Conservation (phyloP, 768 basidiomycete genomes). For the Neoboletus brunneissimus region DNA sequence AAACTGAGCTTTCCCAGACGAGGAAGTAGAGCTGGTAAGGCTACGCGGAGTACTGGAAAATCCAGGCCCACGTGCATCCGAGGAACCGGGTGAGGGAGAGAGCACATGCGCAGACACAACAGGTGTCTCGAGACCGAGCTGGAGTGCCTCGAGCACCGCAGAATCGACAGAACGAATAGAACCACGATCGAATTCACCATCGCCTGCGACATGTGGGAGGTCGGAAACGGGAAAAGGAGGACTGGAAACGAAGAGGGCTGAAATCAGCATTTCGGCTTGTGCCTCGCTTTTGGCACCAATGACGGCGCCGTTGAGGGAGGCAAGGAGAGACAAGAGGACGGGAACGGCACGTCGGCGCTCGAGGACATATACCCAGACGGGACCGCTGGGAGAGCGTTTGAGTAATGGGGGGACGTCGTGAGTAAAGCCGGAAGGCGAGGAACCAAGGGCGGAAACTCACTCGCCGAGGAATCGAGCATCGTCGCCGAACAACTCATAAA, state of each 20-base stretch:
- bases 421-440: slow-evolving; percentile 5
- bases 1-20: slow-evolving; percentile 52
- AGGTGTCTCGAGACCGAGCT: slow-evolving; percentile 39
- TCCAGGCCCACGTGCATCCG: slow-evolving; percentile 20
- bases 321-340: slow-evolving; percentile 77
- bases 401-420: slow-evolving; percentile 2
- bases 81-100: slow-evolving; percentile 35
- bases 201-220: slow-evolving; percentile 46
- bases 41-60: slow-evolving; percentile 29
- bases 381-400: slow-evolving; percentile 49
- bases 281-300: slow-evolving; percentile 68
- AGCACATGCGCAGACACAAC: slow-evolving; percentile 39
- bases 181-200: slow-evolving; percentile 34
- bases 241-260: slow-evolving; percentile 75
- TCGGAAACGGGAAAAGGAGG: slow-evolving; percentile 74
- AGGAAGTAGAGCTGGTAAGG: slow-evolving; percentile 30
- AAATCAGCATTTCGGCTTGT: slow-evolving; percentile 77
- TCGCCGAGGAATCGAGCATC: slow-evolving; percentile 72
- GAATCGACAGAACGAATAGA: slow-evolving; percentile 46
- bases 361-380: slow-evolving; percentile 90
- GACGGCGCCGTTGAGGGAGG: slow-evolving; percentile 49
- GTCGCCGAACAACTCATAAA: slow-evolving; percentile 78
- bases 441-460: slow-evolving; percentile 44
- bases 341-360: slow-evolving; percentile 80
- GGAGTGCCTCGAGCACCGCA: slow-evolving; percentile 45